phyloP scores from a whole-genome alignment of 2,329 filamentous ascomycete species.

The Ampelomyces quisqualis region DNA sequence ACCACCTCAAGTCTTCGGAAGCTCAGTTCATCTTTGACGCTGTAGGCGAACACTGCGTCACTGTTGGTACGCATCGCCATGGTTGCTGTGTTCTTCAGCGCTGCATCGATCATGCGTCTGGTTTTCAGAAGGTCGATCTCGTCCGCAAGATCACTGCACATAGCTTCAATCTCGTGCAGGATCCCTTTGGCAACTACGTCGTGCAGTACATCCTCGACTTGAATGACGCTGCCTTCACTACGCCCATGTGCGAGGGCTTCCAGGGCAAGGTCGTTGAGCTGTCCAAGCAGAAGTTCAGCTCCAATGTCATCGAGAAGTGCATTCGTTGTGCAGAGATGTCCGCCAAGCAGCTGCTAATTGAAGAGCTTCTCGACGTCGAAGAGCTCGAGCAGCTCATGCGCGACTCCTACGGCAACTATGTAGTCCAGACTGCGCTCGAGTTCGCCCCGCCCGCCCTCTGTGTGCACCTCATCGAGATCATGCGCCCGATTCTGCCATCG shows the following conservation, averaged over 20 bases:
- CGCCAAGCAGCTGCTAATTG: slow-evolving; percentile 78
- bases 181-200: slow-evolving; percentile 98
- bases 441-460: slow-evolving; percentile 39
- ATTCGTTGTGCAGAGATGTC: slow-evolving; percentile 76
- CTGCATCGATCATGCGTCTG: slow-evolving; percentile 95
- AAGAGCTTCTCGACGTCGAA: slow-evolving; percentile 71
- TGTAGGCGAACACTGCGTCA: slow-evolving; percentile 81
- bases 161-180: slow-evolving; percentile 86
- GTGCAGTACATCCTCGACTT: slow-evolving; percentile 97
- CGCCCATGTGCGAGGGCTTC: slow-evolving; percentile 83
- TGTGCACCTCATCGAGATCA: slow-evolving; percentile 71
- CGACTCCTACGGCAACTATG: slow-evolving; percentile 95
- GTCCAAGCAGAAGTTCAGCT: slow-evolving; percentile 98
- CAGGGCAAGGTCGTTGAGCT: slow-evolving; percentile 67
- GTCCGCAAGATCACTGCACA: slow-evolving; percentile 85
- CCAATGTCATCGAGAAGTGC: slow-evolving; percentile 94
- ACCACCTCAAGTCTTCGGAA: slow-evolving; percentile 81
- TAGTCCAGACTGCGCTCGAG: slow-evolving; percentile 81
- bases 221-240: slow-evolving; percentile 82
- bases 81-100: slow-evolving; percentile 97
- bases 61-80: slow-evolving; percentile 93
- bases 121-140: slow-evolving; percentile 82
- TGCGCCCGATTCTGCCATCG: slow-evolving; percentile 78
- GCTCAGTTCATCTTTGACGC: slow-evolving; percentile 97
- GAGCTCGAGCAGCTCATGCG: slow-evolving; percentile 88